These are phyloP conservation scores for Centaurea solstitialis DNA, from an alignment of 129 eudicot species.

Conservation along the genomic window DNA sequence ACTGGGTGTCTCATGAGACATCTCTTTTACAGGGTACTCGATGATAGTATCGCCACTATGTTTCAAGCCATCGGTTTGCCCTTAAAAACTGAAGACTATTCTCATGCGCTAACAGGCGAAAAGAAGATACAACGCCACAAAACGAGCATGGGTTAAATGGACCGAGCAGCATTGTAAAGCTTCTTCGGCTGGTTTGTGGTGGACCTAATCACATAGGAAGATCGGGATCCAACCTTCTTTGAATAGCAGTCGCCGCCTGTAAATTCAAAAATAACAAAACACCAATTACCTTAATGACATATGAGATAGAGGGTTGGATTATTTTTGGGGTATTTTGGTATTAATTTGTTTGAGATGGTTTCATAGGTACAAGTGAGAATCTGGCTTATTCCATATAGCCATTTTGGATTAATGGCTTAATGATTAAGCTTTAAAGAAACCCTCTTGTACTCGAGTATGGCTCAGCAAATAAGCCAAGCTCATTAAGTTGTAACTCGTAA, in stretches of 20 bases:
- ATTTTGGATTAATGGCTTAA: not conserved
- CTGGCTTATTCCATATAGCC: not conserved
- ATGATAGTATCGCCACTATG: not conserved
- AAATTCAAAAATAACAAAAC: slow-evolving; percentile 7
- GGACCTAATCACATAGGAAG: slow-evolving; percentile 54
- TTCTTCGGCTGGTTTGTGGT: not conserved
- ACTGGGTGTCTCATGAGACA: not conserved
- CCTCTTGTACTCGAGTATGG: not conserved
- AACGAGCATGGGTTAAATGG: not conserved
- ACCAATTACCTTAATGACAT: not conserved
- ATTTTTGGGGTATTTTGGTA: not conserved
- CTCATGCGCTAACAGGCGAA: slow-evolving; percentile 2
- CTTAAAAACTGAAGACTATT: not conserved
- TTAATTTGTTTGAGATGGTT: not conserved
- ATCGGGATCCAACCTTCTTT: slow-evolving; percentile 89
- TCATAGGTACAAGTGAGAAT: not conserved
- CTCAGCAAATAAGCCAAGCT: not conserved
- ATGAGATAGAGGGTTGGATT: not conserved
- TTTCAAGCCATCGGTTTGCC: slow-evolving; percentile 4
- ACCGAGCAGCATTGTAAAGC: not conserved
- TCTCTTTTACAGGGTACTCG: not conserved
- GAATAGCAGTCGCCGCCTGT: slow-evolving; percentile 97
- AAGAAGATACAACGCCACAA: not conserved
- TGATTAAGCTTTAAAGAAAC: not conserved
- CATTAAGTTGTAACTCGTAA: too few relatives aligned